Base-by-base conservation (phyloP, 139 green algal genomes). In the Pleodorina starrii region DNA sequence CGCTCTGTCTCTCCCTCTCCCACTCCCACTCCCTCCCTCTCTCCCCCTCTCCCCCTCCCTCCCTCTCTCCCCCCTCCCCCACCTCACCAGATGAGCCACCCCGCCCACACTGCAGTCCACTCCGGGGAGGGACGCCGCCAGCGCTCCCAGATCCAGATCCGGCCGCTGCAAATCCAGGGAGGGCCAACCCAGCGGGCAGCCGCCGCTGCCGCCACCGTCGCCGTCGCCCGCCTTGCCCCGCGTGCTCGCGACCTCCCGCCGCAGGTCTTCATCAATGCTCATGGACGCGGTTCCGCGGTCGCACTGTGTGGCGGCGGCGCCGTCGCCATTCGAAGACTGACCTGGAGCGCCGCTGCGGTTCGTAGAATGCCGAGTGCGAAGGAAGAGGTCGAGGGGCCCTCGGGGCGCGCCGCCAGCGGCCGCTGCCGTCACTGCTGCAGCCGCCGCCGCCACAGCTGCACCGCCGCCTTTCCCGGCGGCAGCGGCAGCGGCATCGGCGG, bases 1-100 rank as follows among this genome's bases (percentile, higher is more conserved):
- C n/a, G n/a, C n/a, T n/a, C n/a, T n/a, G n/a, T n/a, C n/a, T n/a
- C n/a, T 17, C 51, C 51, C 51, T 50, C 25, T 46, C 4, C 38
- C 17, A 50, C 35, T 9, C 2, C 35, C 35, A 0, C 35, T 78
- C 12, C 12, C 46, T 14, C 35, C 32, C 16, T 77, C 69, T 60
- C 51, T 17, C 51, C 51, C 17, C 14, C 17, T 60, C 17, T 14
- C 51, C 17, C 14, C 51, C 54, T 21, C 54, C 54, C 54, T 66
- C 21, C 54, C 29, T 25, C 21, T 66, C 54, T 12, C 25, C 73
- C 72, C 35, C 9, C 72, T 35, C 38, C 40, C 4, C 38, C 72
- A 35, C 72, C 72, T 21, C 25, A 87, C 59, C 80, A 87, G 44
- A 43, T 87, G 80, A 32, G 7, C 6, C 29, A 87, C 80, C n/a